Conservation (phyloP, 768 basidiomycete species). For the Candolleomyces eurysporus region DNA sequence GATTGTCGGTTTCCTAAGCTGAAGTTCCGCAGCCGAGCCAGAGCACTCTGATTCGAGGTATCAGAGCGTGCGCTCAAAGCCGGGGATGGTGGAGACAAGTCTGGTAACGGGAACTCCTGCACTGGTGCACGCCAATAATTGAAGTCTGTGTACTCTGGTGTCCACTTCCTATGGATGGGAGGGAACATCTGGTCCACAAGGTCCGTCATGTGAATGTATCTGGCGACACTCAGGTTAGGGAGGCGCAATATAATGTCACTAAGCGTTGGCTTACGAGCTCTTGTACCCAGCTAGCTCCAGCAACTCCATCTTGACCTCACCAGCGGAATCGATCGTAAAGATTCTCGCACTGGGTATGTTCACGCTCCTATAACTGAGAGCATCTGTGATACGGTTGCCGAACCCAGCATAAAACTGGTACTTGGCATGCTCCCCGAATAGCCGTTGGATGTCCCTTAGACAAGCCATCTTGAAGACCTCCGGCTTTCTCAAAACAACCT, state of each 20-base stretch:
- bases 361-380: conserved; percentile 94
- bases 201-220: conserved; percentile 98
- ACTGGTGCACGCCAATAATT: conserved; percentile 92
- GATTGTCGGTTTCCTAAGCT: conserved; percentile 46
- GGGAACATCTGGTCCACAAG: conserved; percentile 99
- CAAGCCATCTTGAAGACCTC: conserved; percentile 99
- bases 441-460: conserved; percentile 86
- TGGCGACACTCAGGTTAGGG: conserved; percentile 24
- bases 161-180: conserved; percentile 85
- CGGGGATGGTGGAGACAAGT: conserved; percentile 84
- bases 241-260: neutral
- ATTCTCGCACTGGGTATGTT: conserved; percentile 92
- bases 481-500: conserved; percentile 98
- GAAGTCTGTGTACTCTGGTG: conserved; percentile 93
- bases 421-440: conserved; percentile 72
- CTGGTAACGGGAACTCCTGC: conserved; percentile 75
- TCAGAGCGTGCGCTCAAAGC: conserved; percentile 94
- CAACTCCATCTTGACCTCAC: conserved; percentile 96
- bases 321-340: conserved; percentile 93
- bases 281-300: conserved; percentile 97
- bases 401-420: conserved; percentile 97
- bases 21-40: conserved; percentile 75
- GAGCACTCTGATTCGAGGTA: conserved; percentile 67
- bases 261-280: conserved; percentile 65
- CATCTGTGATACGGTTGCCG: conserved; percentile 97